phyloP scores from a whole-genome alignment of 2,329 filamentous ascomycete genomes.

The Clarireedia sp. region DNA sequence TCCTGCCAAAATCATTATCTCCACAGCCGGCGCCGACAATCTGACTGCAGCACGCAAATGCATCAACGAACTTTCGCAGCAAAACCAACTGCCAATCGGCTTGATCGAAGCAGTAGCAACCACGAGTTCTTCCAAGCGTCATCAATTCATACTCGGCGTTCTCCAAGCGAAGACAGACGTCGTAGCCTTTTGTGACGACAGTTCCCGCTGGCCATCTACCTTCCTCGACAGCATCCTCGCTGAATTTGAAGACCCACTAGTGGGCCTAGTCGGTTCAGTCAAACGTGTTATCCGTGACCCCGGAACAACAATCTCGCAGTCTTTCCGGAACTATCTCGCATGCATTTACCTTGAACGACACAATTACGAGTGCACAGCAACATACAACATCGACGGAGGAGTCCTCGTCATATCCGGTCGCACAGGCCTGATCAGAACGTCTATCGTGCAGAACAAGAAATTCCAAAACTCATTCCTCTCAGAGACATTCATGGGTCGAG shows the following conservation, averaged over 20 bases:
- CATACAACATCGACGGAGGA: conserved; percentile 49
- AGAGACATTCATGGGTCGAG: conserved; percentile 43
- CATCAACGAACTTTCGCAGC: neutral
- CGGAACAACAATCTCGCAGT: conserved; percentile 9
- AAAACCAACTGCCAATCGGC: neutral
- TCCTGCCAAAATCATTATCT: conserved; percentile 15
- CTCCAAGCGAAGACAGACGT: conserved; percentile 12
- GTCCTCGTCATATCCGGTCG: conserved; percentile 51
- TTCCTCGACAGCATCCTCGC: conserved; percentile 15
- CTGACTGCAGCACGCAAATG: neutral
- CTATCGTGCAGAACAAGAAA: conserved; percentile 37
- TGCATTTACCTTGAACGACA: conserved; percentile 52
- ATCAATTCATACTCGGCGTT: conserved; percentile 13
- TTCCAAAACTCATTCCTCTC: conserved; percentile 40
- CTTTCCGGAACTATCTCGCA: conserved; percentile 44
- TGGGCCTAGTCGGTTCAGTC: conserved; percentile 49
- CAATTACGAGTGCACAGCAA: conserved; percentile 52
- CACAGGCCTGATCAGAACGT: conserved; percentile 43
- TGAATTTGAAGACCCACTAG: conserved; percentile 23
- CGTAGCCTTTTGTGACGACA: conserved; percentile 17
- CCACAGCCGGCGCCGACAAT: conserved; percentile 12
- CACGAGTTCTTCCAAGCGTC: conserved; percentile 12
- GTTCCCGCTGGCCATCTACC: conserved; percentile 17
- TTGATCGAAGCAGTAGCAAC: conserved; percentile 3
- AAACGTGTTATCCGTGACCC: conserved; percentile 42